Evolutionary conservation across 2,329 filamentous ascomycete genomes (phyloP).

Genomic region (Hortaea werneckii): DNA sequence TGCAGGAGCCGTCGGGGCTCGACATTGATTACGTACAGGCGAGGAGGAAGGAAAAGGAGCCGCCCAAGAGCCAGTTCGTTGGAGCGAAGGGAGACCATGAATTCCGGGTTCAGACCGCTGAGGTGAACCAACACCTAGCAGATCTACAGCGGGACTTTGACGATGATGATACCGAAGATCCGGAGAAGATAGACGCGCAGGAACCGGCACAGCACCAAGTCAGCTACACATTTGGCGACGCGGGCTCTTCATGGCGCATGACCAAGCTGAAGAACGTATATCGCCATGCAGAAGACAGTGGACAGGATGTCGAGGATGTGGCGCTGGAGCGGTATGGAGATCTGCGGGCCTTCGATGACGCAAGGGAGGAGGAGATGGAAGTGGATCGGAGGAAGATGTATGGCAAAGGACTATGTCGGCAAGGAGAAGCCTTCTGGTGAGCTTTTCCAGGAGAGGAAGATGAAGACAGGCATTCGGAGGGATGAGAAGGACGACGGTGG

Average conservation of each 20-base stretch:
- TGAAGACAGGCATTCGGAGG: constrained; percentile 45
- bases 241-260: constrained; percentile 91
- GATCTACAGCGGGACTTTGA: constrained; percentile 40
- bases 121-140: constrained; percentile 65
- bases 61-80: constrained; percentile 32
- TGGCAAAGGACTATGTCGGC: constrained; percentile 71
- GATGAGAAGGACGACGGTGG: constrained; percentile 22
- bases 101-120: constrained; percentile 65
- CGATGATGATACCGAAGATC: constrained; percentile 45
- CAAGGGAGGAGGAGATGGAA: constrained; percentile 85
- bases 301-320: constrained; percentile 66
- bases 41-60: constrained; percentile 40
- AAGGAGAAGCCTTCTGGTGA: constrained; percentile 85
- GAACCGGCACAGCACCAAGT: constrained; percentile 52
- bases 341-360: constrained; percentile 79
- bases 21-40: constrained; percentile 73
- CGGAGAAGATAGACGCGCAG: constrained; percentile 31
- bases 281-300: constrained; percentile 62
- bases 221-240: constrained; percentile 78
- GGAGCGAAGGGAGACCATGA: constrained; percentile 50
- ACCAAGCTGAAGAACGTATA: constrained; percentile 85
- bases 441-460: constrained; percentile 65
- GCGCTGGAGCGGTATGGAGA: constrained; percentile 74
- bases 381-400: constrained; percentile 74
- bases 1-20: constrained; percentile 75